phyloP scores from a whole-genome alignment of 257 asterid species.

The Cinchona pubescens region DNA sequence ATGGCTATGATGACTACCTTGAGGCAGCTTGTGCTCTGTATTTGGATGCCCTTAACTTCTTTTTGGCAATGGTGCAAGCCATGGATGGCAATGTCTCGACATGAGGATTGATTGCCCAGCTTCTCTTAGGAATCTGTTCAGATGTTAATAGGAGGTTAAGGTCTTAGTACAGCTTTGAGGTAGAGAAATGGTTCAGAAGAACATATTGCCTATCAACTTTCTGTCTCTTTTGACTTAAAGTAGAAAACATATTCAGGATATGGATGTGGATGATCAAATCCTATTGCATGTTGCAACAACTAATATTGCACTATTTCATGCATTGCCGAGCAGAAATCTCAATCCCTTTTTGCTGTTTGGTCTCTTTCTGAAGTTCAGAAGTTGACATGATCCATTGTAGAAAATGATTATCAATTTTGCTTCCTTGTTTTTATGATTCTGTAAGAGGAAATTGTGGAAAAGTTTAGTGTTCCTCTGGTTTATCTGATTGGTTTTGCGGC shows the following conservation, averaged over 20 bases:
- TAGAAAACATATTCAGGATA: background rate
- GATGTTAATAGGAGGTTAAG: background rate
- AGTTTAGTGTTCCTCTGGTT: background rate
- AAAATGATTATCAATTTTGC: background rate
- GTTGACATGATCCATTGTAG: background rate
- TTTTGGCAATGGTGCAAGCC: slow-evolving; percentile 11
- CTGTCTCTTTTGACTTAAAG: background rate
- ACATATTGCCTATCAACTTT: background rate
- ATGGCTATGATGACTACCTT: slow-evolving; percentile 45
- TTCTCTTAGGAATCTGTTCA: background rate
- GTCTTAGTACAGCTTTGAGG: background rate
- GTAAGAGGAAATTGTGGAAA: background rate
- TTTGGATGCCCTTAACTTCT: slow-evolving; percentile 51
- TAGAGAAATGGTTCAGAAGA: background rate
- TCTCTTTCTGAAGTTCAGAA: background rate
- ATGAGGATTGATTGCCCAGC: too few species aligned
- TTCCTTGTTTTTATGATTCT: background rate
- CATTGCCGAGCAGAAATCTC: background rate
- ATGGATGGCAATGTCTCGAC: background rate
- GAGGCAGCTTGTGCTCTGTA: slow-evolving; percentile 58
- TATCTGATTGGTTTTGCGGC: background rate
- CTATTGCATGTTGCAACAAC: background rate
- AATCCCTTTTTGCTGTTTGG: too few species aligned
- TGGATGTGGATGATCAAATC: background rate
- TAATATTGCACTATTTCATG: background rate